Base-by-base conservation (phyloP, 1,139 yeast genomes). In the Candida sanyaensis region DNA sequence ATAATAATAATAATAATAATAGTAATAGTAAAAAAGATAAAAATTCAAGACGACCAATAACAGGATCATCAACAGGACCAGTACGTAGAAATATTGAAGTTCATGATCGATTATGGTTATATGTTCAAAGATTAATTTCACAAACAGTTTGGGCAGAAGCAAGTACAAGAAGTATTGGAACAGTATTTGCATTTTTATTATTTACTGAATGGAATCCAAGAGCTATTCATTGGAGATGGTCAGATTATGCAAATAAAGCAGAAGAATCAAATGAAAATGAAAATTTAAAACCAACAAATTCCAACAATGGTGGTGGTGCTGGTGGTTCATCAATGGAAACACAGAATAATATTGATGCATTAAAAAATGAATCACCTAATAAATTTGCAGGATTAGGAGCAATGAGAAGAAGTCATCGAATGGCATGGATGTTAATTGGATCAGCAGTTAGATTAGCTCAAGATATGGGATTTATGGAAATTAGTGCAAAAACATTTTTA, bases 71-170 rank as follows among this genome's bases (percentile, higher is more conserved):
- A 7, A 68, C 64, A 29, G 68, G 64, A 4, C 61, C 59, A 12
- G 71, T 69, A 6, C 76, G 77, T 0, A 65, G 82, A 41, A 77
- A 84, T 59, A 73, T 85, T 26, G 85, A 80, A 55, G 77, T 85
- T 6, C 97, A 91, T 62, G 91, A 86, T 56, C 75, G 85, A 48
- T 68, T 91, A 43, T 90, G 97, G 97, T 78, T 84, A 27, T 83
- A 87, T 60, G 90, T 92, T 47, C 97, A 91, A 66, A 67, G 85
- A 53, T 72, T 90, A 49, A 85, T 91, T 42, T 87, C 96, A 2
- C 90, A 86, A 62, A 86, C 96, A 0, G 93, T 90, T 5, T 91
- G 97, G 97, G 96, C 96, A 0, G 97, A 89, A 62, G 96, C 96
- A 0, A 84, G 91, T 50, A 87, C 96, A 4, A 71, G 97, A 53